Conservation (phyloP, 495 filamentous ascomycete genomes). For the Podospora fimiseda region DNA sequence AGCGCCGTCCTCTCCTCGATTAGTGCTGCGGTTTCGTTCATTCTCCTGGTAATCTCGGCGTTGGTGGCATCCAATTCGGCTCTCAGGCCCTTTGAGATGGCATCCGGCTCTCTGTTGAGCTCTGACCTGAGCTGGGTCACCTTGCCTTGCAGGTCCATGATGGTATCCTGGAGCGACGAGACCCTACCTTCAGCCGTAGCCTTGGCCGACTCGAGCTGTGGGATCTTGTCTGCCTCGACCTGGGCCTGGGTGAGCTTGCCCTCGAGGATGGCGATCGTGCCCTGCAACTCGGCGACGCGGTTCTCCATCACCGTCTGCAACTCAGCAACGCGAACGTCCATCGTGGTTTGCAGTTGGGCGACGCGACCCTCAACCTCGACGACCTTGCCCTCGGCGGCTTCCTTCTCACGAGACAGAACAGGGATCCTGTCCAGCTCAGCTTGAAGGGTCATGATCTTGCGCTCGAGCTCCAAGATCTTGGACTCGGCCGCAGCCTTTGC, state of each 20-base stretch:
- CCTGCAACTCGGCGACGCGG: constrained; percentile 40
- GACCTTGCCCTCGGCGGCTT: constrained; percentile 25
- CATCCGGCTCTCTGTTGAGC: constrained; percentile 20
- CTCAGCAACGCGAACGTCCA: too few relatives aligned
- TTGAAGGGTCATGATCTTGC: constrained; percentile 19
- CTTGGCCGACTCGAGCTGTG: constrained; percentile 28
- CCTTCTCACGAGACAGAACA: constrained; percentile 19
- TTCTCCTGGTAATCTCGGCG: constrained; percentile 20
- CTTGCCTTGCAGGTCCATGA: constrained; percentile 21
- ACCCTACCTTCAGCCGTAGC: not conserved
- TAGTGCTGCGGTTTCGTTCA: constrained; percentile 22
- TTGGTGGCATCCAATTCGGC: constrained; percentile 26
- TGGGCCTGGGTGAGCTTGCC: constrained; percentile 14
- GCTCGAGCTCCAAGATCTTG: constrained; percentile 17
- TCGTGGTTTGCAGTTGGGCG: constrained; percentile 21
- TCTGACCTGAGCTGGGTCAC: constrained; percentile 22
- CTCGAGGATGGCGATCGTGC: not conserved
- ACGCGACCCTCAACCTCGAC: constrained; percentile 17
- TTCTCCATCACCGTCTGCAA: too few relatives aligned
- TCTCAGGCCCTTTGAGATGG: constrained; percentile 17
- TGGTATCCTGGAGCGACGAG: constrained; percentile 15
- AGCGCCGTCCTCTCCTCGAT: constrained; percentile 22
- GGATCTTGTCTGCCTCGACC: constrained; percentile 30
- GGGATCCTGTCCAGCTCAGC: constrained; percentile 23
- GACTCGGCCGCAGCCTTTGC: constrained; percentile 22